Base-by-base conservation (phyloP, 73 alveolate genomes). In the Paramecium pentaurelia region DNA sequence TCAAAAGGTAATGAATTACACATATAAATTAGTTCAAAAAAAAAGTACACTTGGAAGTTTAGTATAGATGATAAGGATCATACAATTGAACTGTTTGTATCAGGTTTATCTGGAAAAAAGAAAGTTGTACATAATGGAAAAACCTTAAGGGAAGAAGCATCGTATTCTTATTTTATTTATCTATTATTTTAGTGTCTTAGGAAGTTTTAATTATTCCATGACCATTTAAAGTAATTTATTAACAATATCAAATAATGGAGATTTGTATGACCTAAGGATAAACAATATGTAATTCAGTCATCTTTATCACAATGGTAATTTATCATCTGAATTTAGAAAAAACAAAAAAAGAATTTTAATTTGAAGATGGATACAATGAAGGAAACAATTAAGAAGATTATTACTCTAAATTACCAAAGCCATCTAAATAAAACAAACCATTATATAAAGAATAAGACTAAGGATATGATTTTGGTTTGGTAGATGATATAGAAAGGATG, bases 71-170 rank as follows among this genome's bases (percentile, higher is more conserved):
- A 93, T 60, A 96, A 96, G 71, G 94, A 94, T 37, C 96, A 96
- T 73, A 86, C 93, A 11, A 93, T 96, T 60, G 97, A 95, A 88
- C 71, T 96, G 77, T 96, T 94, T 73, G 95, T 89, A 44, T 92
- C 98, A 51, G 88, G 92, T 40, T 75, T 96, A 14, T 92, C 97
- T 27, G 98, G 98, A 18, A 96, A 96, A 94, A 94, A 96, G 91
- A 96, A 95, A 92, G 93, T 96, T 30, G 88, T 96, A 37, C 87
- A 94, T 40, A 95, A 96, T 85, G 98, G 98, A 5, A 71, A 93
- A 80, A 77, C 70, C 7, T 47, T 92, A 7, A 86, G 92, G 73
- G 91, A 85, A 40, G 70, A 54, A 18, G 20, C 70, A 54, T 54
- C 70, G 70, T 54, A 54, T 18, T 18, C 3, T 18, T 54, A 54